Evolutionary conservation across 345 rosid species (phyloP).

Genomic region (Turritis glabra): DNA sequence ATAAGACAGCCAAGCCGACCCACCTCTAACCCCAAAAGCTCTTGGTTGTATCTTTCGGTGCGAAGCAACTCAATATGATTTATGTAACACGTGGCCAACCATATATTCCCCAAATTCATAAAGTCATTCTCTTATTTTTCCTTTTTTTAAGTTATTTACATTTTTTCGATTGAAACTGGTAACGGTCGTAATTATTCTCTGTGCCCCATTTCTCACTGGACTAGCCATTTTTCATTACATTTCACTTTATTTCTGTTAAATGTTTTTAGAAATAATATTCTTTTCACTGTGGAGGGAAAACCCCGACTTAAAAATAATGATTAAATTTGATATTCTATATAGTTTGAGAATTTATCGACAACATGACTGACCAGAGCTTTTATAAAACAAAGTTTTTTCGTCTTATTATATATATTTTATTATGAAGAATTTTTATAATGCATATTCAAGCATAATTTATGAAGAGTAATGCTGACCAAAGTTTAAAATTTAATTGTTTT

Average conservation of each 20-base stretch:
- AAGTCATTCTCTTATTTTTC: background rate
- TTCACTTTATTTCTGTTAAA: too few species aligned
- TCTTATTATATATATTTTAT: background rate
- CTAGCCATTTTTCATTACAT: background rate
- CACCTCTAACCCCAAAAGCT: conserved; percentile 21
- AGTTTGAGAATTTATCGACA: background rate
- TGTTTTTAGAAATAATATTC: too few species aligned
- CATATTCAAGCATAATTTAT: background rate
- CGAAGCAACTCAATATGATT: conserved; percentile 12
- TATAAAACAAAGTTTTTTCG: too few species aligned
- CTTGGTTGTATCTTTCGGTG: conserved; percentile 30
- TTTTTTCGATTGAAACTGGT: conserved; percentile 10
- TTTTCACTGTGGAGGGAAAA: background rate
- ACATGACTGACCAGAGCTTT: background rate
- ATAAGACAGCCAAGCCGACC: conserved; percentile 30
- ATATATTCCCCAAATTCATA: conserved; percentile 7
- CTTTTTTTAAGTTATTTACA: background rate
- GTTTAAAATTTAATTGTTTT: background rate
- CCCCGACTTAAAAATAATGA: too few species aligned
- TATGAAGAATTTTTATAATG: background rate
- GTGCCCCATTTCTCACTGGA: background rate
- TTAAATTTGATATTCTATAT: background rate
- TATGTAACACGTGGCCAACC: conserved; percentile 10
- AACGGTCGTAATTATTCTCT: conserved; percentile 16
- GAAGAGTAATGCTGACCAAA: conserved; percentile 1